Conservation (phyloP, 495 filamentous ascomycete species). For the Aspergillus ellipticus region DNA sequence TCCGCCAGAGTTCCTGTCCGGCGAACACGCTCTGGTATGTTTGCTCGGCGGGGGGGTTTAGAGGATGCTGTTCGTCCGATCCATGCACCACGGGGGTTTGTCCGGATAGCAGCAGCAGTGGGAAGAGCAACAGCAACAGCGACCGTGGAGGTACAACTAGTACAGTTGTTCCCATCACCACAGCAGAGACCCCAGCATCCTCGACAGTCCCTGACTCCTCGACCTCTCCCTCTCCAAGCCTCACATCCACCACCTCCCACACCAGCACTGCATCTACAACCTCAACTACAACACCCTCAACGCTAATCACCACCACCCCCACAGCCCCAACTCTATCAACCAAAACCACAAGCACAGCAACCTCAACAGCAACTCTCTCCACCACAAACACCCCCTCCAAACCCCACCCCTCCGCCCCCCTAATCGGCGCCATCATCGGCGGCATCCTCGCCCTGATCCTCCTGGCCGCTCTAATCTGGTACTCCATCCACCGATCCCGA, state of each 20-base stretch:
- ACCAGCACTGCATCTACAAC: background rate
- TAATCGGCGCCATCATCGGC: slow-evolving; percentile 32
- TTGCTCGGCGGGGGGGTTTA: slow-evolving; percentile 25
- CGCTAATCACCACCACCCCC: background rate
- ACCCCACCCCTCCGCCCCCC: slow-evolving; percentile 6
- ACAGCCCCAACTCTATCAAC: background rate
- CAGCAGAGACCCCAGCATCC: no score
- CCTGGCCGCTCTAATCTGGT: slow-evolving; percentile 17
- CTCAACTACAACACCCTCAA: background rate
- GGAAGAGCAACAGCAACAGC: slow-evolving; percentile 7
- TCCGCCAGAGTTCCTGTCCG: slow-evolving; percentile 17
- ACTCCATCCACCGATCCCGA: slow-evolving; percentile 20
- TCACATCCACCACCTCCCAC: background rate
- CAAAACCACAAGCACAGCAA: slow-evolving; percentile 1
- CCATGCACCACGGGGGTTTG: slow-evolving; percentile 35
- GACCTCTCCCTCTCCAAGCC: background rate
- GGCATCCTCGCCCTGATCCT: slow-evolving; percentile 19
- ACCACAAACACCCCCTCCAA: slow-evolving; percentile 1
- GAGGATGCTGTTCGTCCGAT: slow-evolving; percentile 39
- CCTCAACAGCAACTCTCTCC: background rate
- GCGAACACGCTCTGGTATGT: slow-evolving; percentile 27
- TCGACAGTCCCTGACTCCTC: no score
- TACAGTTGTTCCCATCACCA: background rate
- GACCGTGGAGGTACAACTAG: no score
- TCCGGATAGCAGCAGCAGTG: slow-evolving; percentile 21